phyloP scores from a whole-genome alignment of 192 early-diverging fungal species.

The Entophlyctis helioformis region DNA sequence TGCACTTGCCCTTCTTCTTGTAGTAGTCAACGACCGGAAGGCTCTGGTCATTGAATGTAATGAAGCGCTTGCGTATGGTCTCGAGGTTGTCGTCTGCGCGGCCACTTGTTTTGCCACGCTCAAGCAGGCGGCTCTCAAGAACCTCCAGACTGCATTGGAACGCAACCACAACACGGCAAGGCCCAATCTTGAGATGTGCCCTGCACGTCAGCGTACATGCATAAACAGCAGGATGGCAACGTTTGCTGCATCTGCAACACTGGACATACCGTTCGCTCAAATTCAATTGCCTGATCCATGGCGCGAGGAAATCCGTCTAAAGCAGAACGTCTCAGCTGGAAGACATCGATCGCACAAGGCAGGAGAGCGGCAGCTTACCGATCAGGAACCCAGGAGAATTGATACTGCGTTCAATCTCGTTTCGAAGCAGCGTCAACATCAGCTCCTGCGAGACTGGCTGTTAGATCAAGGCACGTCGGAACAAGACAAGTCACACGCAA shows the following conservation, averaged over 20 bases:
- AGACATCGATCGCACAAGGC: not conserved
- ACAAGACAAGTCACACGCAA: no score
- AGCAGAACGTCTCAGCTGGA: no score
- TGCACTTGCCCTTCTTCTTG: conserved; percentile 12
- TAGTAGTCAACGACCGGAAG: conserved; percentile 37
- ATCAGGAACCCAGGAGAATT: conserved; percentile 18
- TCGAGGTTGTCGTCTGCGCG: conserved; percentile 45
- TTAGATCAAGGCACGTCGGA: no score
- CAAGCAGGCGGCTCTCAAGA: conserved; percentile 36
- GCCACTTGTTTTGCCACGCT: conserved; percentile 40
- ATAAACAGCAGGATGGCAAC: no score
- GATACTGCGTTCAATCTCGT: conserved; percentile 9
- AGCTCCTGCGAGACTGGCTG: conserved; percentile 3
- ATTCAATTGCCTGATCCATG: conserved; percentile 29
- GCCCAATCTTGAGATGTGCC: conserved; percentile 26
- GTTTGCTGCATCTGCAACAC: conserved; percentile 1
- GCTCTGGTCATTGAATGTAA: conserved; percentile 31
- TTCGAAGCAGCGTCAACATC: conserved; percentile 18
- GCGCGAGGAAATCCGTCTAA: conserved; percentile 33
- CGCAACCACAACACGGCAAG: conserved; percentile 15
- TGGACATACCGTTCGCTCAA: conserved; percentile 20
- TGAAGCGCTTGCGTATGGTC: conserved; percentile 41
- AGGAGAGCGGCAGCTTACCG: not conserved
- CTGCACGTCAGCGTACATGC: no score
- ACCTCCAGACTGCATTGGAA: conserved; percentile 37